Evolutionary conservation across 2,329 filamentous ascomycete species (phyloP).

Genomic region (Fusarium mundagurra): DNA sequence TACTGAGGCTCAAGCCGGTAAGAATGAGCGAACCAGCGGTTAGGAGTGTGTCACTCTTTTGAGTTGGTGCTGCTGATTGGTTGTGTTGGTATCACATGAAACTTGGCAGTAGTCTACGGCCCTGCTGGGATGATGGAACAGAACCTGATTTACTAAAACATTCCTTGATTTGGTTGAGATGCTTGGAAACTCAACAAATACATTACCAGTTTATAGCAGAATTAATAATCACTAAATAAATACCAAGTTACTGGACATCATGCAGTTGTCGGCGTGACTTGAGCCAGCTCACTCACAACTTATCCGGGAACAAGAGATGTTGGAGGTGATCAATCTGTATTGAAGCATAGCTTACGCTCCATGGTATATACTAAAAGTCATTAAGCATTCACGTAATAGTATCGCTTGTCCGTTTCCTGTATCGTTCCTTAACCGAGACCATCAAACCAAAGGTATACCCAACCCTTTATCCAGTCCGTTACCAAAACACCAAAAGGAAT

Average conservation of each 20-base stretch:
- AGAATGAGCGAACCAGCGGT: conserved; percentile 28
- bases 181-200: neutral
- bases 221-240: neutral
- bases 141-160: neutral
- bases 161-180: conserved; percentile 6
- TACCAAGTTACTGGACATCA: neutral
- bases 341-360: neutral
- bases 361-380: neutral
- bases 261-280: neutral
- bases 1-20: conserved; percentile 17
- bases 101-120: neutral
- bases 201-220: neutral
- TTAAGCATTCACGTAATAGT: conserved; percentile 3
- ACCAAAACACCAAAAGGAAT: conserved; percentile 8
- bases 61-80: neutral
- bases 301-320: neutral
- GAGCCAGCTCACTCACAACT: too few species aligned
- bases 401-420: neutral
- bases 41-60: conserved; percentile 12
- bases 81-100: neutral
- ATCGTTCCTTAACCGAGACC: neutral
- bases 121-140: neutral
- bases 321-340: neutral
- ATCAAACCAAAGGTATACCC: neutral
- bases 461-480: neutral